These are phyloP conservation scores for Rhexocercosporidium sp. DNA, from an alignment of 2,329 filamentous ascomycete genomes.

Conservation along the genomic window DNA sequence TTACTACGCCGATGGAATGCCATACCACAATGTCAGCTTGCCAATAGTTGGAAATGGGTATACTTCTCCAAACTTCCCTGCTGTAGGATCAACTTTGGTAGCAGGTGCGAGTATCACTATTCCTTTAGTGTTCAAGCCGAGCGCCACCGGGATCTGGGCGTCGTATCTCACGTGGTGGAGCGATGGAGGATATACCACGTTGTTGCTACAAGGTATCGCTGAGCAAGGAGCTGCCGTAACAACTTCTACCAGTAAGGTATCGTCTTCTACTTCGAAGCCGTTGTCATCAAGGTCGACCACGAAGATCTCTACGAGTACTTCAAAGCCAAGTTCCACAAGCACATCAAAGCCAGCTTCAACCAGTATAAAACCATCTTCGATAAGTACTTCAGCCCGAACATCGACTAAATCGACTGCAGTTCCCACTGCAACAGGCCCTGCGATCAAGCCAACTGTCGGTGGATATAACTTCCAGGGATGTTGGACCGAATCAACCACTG, in stretches of 20 bases:
- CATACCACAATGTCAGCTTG: conserved; percentile 11
- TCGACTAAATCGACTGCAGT: not conserved
- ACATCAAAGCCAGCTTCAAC: not conserved
- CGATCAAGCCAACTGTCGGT: conserved; percentile 30
- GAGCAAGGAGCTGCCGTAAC: conserved; percentile 2
- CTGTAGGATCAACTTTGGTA: not conserved
- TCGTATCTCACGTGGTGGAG: conserved; percentile 16
- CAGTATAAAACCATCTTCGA: not conserved
- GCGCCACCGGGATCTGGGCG: conserved; percentile 10
- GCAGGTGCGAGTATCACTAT: conserved; percentile 2
- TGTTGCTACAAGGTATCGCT: conserved; percentile 13
- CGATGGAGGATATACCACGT: conserved; percentile 12
- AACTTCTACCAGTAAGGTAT: not conserved
- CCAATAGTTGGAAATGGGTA: conserved; percentile 6
- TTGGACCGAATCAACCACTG: conserved; percentile 38
- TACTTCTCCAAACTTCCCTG: conserved; percentile 4
- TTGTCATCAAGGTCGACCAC: not conserved
- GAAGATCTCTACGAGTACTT: not conserved
- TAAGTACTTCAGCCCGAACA: not conserved
- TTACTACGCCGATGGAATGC: conserved; percentile 14
- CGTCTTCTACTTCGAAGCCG: conserved; percentile 1
- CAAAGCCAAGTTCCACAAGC: not conserved
- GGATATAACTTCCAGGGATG: conserved; percentile 39
- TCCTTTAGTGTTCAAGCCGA: conserved; percentile 12
- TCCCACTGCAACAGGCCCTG: conserved; percentile 15